These are phyloP conservation scores for Ailanthus altissimus DNA, from an alignment of 345 rosid species.

Conservation along the genomic window DNA sequence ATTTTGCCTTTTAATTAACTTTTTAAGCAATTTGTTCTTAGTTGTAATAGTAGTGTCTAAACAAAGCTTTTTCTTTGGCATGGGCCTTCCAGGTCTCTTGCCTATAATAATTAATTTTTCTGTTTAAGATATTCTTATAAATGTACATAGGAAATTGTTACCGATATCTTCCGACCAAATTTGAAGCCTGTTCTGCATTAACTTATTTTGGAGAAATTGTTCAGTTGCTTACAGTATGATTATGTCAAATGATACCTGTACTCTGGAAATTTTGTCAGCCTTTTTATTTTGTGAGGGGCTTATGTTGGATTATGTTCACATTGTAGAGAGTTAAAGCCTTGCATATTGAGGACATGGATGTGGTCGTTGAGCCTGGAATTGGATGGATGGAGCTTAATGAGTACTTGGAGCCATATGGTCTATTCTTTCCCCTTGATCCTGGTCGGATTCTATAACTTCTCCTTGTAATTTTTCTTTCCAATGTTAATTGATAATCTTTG, in stretches of 20 bases:
- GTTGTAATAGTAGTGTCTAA: too few species aligned
- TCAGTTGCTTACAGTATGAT: background rate
- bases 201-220: background rate
- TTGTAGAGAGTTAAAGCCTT: slow-evolving; percentile 77
- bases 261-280: slow-evolving; percentile 5
- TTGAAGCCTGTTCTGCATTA: background rate
- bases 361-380: slow-evolving; percentile 94
- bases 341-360: slow-evolving; percentile 92
- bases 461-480: background rate
- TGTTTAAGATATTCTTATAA: too few species aligned
- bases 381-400: slow-evolving; percentile 97
- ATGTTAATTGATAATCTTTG: too few species aligned
- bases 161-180: background rate
- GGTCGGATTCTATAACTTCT: slow-evolving; percentile 42
- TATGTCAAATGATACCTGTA: background rate
- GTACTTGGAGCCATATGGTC: slow-evolving; percentile 78
- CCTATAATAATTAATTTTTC: too few species aligned
- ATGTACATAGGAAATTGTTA: too few species aligned
- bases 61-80: too few species aligned
- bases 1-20: too few species aligned
- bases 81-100: too few species aligned
- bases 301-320: slow-evolving; percentile 11
- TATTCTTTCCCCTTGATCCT: slow-evolving; percentile 96
- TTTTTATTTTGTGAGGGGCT: background rate
- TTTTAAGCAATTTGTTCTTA: too few species aligned